Evolutionary conservation across 2,329 filamentous ascomycete genomes (phyloP).

Genomic region (Nigrospora oryzae): DNA sequence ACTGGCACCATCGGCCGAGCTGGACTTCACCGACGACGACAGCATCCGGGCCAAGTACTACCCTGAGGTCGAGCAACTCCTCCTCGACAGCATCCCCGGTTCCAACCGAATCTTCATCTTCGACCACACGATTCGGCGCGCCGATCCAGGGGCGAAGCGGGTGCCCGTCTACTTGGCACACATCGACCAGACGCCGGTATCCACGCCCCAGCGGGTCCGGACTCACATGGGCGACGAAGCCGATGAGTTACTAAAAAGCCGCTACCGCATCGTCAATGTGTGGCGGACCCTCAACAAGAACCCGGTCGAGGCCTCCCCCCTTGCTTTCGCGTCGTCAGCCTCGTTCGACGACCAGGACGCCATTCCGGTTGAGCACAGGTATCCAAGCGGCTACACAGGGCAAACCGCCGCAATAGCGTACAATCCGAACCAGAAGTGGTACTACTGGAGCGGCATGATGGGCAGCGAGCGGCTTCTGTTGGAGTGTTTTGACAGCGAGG

Average conservation of each 20-base stretch:
- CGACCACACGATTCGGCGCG: constrained; percentile 80
- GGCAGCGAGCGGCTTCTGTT: constrained; percentile 65
- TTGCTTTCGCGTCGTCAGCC: constrained; percentile 60
- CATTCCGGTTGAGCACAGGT: constrained; percentile 65
- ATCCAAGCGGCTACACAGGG: constrained; percentile 58
- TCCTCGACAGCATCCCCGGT: constrained; percentile 60
- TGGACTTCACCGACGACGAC: constrained; percentile 58
- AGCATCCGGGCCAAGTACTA: constrained; percentile 70
- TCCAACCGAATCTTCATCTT: constrained; percentile 64
- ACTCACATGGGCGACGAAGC: constrained; percentile 61
- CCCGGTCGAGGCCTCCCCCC: constrained; percentile 57
- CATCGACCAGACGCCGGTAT: constrained; percentile 70
- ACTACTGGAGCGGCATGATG: constrained; percentile 73
- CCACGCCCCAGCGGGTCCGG: constrained; percentile 58
- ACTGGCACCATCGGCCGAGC: constrained; percentile 47
- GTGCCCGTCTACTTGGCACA: constrained; percentile 66
- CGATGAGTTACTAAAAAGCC: constrained; percentile 52
- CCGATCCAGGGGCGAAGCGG: constrained; percentile 47
- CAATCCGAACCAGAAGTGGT: constrained; percentile 59
- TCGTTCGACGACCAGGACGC: constrained; percentile 55
- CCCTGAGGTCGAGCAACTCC: constrained; percentile 67
- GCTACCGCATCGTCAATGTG: constrained; percentile 81
- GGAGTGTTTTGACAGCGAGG: constrained; percentile 69
- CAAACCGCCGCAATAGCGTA: constrained; percentile 65
- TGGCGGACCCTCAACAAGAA: constrained; percentile 60